Base-by-base conservation (phyloP, 78 protist genomes). In the Mastigamoeba balamuthi region DNA sequence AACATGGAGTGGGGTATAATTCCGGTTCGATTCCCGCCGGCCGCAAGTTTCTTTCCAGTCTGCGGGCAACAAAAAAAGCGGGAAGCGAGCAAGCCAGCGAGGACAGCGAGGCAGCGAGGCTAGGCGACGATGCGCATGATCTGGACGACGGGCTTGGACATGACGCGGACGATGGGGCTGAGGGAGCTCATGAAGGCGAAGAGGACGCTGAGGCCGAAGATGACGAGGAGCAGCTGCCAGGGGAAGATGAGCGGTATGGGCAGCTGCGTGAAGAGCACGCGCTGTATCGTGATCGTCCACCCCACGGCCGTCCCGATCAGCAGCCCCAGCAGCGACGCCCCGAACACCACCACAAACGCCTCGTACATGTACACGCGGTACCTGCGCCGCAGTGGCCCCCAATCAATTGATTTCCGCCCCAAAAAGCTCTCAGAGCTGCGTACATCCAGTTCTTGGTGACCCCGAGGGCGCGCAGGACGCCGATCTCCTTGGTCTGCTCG, bases 401-500 rank as follows among this genome's bases (percentile, higher is more conserved):
- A 43, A 27, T 28, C 63, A n/a, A n/a, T n/a, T n/a, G n/a, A n/a
- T n/a, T n/a, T n/a, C n/a, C n/a, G n/a, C n/a, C n/a, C n/a, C n/a
- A n/a, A n/a, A n/a, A n/a, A n/a, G n/a, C n/a, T n/a, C n/a, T n/a
- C n/a, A n/a, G n/a, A 48, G 58, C 33, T 25, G 17, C 58, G 17
- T 78, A 48, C 88, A 84, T 78, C 88, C 88, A 84, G 17, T 65
- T 33, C 28, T 78, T 76, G 3, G 88, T 76, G 6, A 84, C 72
- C 40, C 94, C 94, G 6, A 90, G 37, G 35, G 94, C 91, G 0
- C 95, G 69, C n/a, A 94, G 79, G 23, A 93, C 28, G 36, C 96
- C 95, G 68, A 91, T 91, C 67, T 93, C 98, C 80, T 91, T 93
- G 35, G 90, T 53, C 74, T 87, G 94, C 37, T 91, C 95, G 53